Conservation (phyloP, 2,329 filamentous ascomycete species). For the Graphiopsis chlorocephala region DNA sequence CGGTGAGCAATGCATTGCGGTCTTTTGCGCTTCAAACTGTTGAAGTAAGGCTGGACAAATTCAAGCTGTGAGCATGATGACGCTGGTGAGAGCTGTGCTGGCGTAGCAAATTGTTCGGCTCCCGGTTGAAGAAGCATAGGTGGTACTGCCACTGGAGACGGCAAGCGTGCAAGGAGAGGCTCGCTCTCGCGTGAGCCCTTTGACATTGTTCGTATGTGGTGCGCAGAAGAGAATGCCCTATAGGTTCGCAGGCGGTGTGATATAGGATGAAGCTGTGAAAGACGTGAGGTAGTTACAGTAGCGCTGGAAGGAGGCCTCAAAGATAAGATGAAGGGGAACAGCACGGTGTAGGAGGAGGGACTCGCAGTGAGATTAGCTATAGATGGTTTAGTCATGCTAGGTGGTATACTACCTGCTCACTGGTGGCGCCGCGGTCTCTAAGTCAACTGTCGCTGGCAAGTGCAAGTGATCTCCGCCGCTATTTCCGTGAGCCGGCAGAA, state of each 20-base stretch:
- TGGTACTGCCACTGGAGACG: constrained; percentile 20
- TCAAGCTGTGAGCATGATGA: constrained; percentile 24
- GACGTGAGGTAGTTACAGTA: background rate
- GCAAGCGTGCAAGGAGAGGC: constrained; percentile 11
- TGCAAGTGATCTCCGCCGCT: background rate
- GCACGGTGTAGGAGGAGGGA: background rate
- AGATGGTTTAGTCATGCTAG: background rate
- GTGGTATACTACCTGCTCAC: background rate
- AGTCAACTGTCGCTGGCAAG: background rate
- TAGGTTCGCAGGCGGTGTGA: background rate
- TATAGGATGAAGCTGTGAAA: background rate
- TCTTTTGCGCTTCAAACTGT: constrained; percentile 36
- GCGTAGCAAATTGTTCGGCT: constrained; percentile 29
- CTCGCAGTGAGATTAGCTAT: background rate
- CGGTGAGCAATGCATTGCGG: constrained; percentile 77
- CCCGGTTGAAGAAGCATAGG: constrained; percentile 32
- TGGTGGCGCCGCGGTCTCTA: background rate
- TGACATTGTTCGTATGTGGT: background rate
- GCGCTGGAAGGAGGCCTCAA: background rate
- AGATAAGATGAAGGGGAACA: background rate
- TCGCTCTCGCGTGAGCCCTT: background rate
- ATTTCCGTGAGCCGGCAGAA: background rate
- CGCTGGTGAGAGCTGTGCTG: constrained; percentile 24
- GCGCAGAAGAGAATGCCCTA: background rate
- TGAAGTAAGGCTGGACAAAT: constrained; percentile 24